Evolutionary conservation across 192 early-diverging fungal species (phyloP).

Genomic region (Backusella tuberculispora): DNA sequence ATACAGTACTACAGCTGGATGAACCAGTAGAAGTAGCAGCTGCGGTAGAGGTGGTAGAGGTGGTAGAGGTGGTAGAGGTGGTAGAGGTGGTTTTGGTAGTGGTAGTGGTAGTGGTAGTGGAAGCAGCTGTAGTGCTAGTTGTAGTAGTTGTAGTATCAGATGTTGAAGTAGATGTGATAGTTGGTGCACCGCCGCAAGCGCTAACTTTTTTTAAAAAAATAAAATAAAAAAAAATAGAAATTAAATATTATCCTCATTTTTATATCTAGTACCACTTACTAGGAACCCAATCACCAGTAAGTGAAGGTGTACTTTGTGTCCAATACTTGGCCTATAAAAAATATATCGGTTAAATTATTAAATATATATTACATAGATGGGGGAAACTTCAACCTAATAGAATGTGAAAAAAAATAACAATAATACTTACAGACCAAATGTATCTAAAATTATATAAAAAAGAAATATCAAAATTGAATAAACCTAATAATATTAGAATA

Average conservation of each 20-base stretch:
- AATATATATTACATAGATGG: neutral
- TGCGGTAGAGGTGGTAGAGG: neutral
- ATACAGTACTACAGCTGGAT: constrained; percentile 15
- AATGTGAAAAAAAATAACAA: no score
- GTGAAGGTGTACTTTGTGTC: constrained; percentile 1
- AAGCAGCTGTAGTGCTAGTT: no score
- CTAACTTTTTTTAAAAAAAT: no score
- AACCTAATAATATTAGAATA: neutral
- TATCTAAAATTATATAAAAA: constrained; percentile 30
- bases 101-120: neutral
- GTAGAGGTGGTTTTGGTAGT: neutral
- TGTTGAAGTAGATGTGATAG: no score
- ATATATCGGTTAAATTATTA: neutral
- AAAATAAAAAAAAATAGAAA: no score
- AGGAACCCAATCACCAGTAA: neutral
- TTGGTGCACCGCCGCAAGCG: no score
- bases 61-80: neutral
- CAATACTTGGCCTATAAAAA: neutral
- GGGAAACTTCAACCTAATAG: no score
- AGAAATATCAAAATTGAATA: neutral
- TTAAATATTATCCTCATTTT: no score
- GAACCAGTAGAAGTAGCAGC: neutral
- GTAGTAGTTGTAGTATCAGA: no score
- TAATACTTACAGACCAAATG: constrained; percentile 38
- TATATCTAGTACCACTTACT: no score